Percentiles rank a stretch among this genome's conserved stretches.
Conservation (phyloP, 164 flowering plant genomes). For the Warburgia ugandensis region DNA sequence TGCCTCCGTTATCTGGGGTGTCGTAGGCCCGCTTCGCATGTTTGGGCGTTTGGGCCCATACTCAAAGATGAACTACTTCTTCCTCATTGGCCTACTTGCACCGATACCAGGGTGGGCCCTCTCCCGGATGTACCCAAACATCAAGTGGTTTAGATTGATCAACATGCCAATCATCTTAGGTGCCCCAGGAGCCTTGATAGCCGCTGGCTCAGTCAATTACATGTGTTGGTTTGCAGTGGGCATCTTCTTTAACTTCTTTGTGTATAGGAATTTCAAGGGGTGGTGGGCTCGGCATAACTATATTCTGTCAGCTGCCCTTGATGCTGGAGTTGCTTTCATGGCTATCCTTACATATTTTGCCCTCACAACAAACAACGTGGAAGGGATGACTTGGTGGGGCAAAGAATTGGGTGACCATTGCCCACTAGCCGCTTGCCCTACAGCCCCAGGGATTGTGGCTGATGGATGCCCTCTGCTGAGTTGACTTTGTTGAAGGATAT, state of each 20-base stretch:
- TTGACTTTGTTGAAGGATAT: no score
- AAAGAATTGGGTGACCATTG: conserved; percentile 38
- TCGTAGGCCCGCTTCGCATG: conserved; percentile 41
- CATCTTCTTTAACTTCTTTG: conserved; percentile 39
- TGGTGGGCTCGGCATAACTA: conserved; percentile 87
- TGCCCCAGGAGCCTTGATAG: conserved; percentile 34
- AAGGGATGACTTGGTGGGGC: conserved; percentile 66
- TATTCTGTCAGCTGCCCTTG: conserved; percentile 54
- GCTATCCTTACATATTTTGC: conserved; percentile 35
- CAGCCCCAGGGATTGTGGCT: conserved; percentile 34
- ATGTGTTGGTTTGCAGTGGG: conserved; percentile 45
- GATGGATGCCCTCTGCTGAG: conserved; percentile 7
- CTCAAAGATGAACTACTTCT: conserved; percentile 29
- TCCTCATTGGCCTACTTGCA: conserved; percentile 38
- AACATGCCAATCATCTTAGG: conserved; percentile 55
- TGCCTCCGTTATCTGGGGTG: conserved; percentile 47
- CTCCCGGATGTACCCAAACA: conserved; percentile 31
- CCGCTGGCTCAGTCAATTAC: conserved; percentile 47
- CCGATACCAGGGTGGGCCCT: conserved; percentile 45
- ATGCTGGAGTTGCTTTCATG: conserved; percentile 69
- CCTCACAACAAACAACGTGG: conserved; percentile 25
- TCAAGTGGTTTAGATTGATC: conserved; percentile 48
- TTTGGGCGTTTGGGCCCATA: conserved; percentile 33
- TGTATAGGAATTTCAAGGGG: conserved; percentile 35
- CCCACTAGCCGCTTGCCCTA: conserved; percentile 53